Percentiles rank a stretch among this genome's conserved stretches.
Evolutionary conservation across 257 asterid species (phyloP).

Genomic region (Fraxinus quadrangulata): DNA sequence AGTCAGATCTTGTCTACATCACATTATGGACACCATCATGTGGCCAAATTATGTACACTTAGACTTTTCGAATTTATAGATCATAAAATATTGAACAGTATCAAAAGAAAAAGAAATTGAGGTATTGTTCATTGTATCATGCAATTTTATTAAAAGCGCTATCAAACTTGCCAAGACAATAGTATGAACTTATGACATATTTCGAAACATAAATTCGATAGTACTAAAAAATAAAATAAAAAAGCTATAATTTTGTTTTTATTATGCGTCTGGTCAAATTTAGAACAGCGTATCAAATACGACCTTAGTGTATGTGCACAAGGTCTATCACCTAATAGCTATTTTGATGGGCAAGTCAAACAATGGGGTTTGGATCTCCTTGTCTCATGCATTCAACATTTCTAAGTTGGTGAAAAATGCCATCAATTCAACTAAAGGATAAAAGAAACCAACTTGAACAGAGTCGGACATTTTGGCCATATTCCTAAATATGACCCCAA

Average conservation of each 20-base stretch:
- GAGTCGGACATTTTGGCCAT: neutral
- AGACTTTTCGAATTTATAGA: no score
- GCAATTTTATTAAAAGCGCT: neutral
- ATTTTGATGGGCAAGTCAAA: constrained; percentile 16
- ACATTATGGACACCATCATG: no score
- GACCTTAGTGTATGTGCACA: neutral
- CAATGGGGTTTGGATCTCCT: constrained; percentile 8
- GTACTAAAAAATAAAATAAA: neutral
- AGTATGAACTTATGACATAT: neutral
- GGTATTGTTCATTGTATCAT: neutral
- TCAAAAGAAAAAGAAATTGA: neutral
- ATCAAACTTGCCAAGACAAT: neutral
- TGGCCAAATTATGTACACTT: no score
- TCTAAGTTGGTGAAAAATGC: neutral
- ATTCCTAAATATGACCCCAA: neutral
- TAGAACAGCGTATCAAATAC: no score
- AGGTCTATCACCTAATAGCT: neutral
- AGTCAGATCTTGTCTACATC: no score
- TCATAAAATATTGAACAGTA: no score
- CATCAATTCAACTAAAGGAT: constrained; percentile 4
- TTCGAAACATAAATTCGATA: neutral
- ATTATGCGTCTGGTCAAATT: no score
- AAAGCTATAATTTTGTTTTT: no score
- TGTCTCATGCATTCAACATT: constrained; percentile 10
- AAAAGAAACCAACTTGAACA: neutral